Percentiles rank a stretch among this genome's conserved stretches.
These are phyloP conservation scores for Ustilago sp. DNA, from an alignment of 1,284 basidiomycete genomes.

Conservation along the genomic window DNA sequence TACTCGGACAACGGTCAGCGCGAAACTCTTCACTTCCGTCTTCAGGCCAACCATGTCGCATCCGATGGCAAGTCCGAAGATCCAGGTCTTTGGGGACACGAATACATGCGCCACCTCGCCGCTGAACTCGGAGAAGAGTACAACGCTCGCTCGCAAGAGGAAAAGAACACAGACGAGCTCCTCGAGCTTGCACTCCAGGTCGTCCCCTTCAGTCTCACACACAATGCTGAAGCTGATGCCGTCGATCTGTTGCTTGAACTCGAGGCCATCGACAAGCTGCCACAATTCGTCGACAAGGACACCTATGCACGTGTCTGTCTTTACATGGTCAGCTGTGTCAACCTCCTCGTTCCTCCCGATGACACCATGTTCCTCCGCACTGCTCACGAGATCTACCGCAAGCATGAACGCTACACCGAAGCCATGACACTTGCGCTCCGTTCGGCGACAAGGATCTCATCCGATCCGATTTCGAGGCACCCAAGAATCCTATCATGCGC, in stretches of 20 bases:
- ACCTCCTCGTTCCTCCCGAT: slow-evolving; percentile 88
- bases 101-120: slow-evolving; percentile 97
- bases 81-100: slow-evolving; percentile 97
- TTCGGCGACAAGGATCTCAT: slow-evolving; percentile 85
- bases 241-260: slow-evolving; percentile 95
- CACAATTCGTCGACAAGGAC: slow-evolving; percentile 73
- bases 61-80: slow-evolving; percentile 71
- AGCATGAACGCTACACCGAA: slow-evolving; percentile 89
- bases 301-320: slow-evolving; percentile 93
- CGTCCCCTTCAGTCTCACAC: slow-evolving; percentile 88
- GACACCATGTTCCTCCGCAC: slow-evolving; percentile 90
- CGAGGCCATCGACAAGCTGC: slow-evolving; percentile 81
- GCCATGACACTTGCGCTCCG: slow-evolving; percentile 89
- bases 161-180: slow-evolving; percentile 57
- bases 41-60: slow-evolving; percentile 56
- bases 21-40: slow-evolving; percentile 78
- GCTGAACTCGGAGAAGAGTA: slow-evolving; percentile 97
- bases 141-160: slow-evolving; percentile 70
- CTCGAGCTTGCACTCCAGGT: slow-evolving; percentile 83
- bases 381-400: slow-evolving; percentile 89
- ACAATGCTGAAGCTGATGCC: slow-evolving; percentile 98
- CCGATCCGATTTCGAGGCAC: slow-evolving; percentile 66
- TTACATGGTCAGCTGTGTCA: slow-evolving; percentile 95
- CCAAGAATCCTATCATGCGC: slow-evolving; percentile 77
- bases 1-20: slow-evolving; percentile 96